A percentile compares a stretch with the other conserved stretches of the same genome.
Evolutionary conservation across 148 eudicot genomes (phyloP).

Genomic region (Euryodendron excelsum): DNA sequence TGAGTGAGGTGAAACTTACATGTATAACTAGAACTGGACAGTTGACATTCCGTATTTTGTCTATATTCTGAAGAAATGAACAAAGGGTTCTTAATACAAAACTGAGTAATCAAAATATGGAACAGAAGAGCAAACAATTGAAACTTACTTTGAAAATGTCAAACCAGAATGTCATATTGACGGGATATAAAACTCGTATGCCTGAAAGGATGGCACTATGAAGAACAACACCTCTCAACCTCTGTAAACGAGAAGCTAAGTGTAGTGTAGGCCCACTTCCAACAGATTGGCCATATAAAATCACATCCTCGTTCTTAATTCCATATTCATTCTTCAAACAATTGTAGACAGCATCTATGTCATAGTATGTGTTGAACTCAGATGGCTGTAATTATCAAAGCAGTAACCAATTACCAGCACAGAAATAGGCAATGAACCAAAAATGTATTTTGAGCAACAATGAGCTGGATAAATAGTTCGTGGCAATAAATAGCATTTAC

Average conservation of each 20-base stretch:
- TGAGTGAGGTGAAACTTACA: conserved; percentile 48
- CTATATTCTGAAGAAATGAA: conserved; percentile 70
- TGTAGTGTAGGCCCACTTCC: conserved; percentile 97
- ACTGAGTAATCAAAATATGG: not conserved
- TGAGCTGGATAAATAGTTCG: not conserved
- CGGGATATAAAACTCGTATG: conserved; percentile 75
- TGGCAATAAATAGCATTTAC: not conserved
- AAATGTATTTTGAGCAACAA: not conserved
- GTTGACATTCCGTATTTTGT: conserved; percentile 75
- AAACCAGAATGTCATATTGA: conserved; percentile 90
- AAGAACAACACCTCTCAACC: conserved; percentile 88
- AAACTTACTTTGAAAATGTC: conserved; percentile 86
- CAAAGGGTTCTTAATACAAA: conserved; percentile 6
- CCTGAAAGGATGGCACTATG: conserved; percentile 98
- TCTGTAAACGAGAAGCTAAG: conserved; percentile 69
- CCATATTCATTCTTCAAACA: conserved; percentile 78
- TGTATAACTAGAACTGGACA: conserved; percentile 96
- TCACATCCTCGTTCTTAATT: conserved; percentile 74
- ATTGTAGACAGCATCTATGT: conserved; percentile 92
- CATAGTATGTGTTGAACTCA: conserved; percentile 89
- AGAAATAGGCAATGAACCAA: not conserved
- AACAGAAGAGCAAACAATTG: not conserved
- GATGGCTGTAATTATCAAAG: conserved; percentile 58
- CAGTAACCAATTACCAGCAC: conserved; percentile 4
- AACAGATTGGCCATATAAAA: conserved; percentile 93